These are phyloP conservation scores for Ceratocystis alfenasii DNA, from an alignment of 2,329 filamentous ascomycete genomes.

Conservation along the genomic window DNA sequence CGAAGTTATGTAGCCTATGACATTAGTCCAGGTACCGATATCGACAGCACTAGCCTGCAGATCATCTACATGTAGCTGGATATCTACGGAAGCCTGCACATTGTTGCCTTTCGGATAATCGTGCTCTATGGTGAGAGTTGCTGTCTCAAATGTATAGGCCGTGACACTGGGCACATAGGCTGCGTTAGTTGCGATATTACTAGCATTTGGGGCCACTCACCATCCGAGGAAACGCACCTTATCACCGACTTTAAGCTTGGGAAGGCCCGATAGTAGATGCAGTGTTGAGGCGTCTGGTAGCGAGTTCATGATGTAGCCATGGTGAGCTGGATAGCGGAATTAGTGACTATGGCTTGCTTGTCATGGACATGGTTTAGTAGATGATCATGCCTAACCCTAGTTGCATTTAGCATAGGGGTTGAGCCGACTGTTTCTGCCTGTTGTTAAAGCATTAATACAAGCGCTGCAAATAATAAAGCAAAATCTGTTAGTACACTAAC, in stretches of 20 bases:
- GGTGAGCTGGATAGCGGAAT: not conserved
- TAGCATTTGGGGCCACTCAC: slow-evolving; percentile 41
- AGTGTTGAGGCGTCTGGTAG: slow-evolving; percentile 53
- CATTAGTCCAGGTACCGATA: slow-evolving; percentile 76
- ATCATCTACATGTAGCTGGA: slow-evolving; percentile 56
- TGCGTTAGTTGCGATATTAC: slow-evolving; percentile 25
- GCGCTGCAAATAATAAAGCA: too few species aligned
- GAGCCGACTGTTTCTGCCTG: not conserved
- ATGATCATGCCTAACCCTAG: not conserved
- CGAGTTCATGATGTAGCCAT: slow-evolving; percentile 33
- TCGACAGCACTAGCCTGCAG: slow-evolving; percentile 52
- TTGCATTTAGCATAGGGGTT: not conserved
- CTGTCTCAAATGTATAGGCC: slow-evolving; percentile 43
- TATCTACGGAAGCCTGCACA: slow-evolving; percentile 51
- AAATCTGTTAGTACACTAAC: not conserved
- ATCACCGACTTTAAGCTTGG: slow-evolving; percentile 40
- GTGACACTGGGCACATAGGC: slow-evolving; percentile 28
- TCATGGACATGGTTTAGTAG: too few species aligned
- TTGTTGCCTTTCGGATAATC: slow-evolving; percentile 41
- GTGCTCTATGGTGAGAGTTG: slow-evolving; percentile 56
- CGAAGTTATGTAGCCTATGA: slow-evolving; percentile 62
- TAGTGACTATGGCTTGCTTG: too few species aligned
- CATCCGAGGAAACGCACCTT: slow-evolving; percentile 91
- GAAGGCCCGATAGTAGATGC: slow-evolving; percentile 53
- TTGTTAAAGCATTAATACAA: not conserved